Evolutionary conservation across 495 filamentous ascomycete genomes (phyloP), one percentile per base, ranked within the genome.

Genomic region (Annulohypoxylon stygium): DNA sequence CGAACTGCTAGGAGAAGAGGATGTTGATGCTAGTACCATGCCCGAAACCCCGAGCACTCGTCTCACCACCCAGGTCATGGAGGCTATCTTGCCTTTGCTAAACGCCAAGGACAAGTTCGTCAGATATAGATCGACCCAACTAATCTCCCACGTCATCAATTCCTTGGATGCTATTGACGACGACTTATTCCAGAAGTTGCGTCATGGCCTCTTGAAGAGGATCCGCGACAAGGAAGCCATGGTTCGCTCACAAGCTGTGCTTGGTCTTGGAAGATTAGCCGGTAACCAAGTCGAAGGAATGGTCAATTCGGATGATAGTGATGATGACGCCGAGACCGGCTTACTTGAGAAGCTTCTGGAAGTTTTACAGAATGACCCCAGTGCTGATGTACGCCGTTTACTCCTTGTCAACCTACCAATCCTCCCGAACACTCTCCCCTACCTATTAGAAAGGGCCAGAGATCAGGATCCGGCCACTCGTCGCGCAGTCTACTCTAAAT

Each of bases 141-240:
- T 97, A 12, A 89, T 95, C 50, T 91, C 94, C 1, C 91, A 97
- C 77, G 82, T 90, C 60, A 91, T 98, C 76, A 97, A 97, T 82
- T 94, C 93, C 1, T 85, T 99, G 12, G 93, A 97, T 61, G 91
- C 94, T 2, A 92, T 97, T 70, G 93, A 96, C 69, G 93, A 97
- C 75, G 94, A 96, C 61, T 79, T 97, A 50, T 98, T 97, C 78
- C 88, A 94, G 74, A 88, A 91, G 53, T 83, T 98, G 39, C 87
- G 92, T 39, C 83, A 90, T 33, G 92, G 90, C 2, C 84, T 99
- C 20, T 77, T 95, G 45, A 95, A 93, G 81, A 88, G 96, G 30
- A 90, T 98, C 45, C 88, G 92, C 61, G 96, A 99, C 80, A 98
- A 97, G 78, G 96, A 99, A 79, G 85, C 93, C 0, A 91, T 93